Evolutionary conservation across 1,284 basidiomycete species (phyloP).

Genomic region (Marasmius sp.): DNA sequence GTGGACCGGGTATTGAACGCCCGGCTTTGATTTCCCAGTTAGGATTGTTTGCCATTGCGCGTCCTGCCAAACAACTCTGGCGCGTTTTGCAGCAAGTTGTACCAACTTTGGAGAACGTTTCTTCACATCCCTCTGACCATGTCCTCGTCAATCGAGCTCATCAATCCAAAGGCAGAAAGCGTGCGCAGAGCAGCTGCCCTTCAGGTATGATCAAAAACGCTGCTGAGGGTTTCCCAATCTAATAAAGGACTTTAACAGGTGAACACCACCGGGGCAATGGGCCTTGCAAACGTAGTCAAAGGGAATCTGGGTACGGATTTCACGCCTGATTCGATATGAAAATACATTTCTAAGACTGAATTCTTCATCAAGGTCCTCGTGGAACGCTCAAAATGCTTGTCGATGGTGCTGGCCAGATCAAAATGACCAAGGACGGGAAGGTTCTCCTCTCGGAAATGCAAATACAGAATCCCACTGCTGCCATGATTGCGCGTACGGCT

Average conservation of each 20-base stretch:
- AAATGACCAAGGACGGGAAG: conserved; percentile 99
- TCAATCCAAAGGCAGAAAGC: conserved; percentile 96
- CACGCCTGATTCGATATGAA: conserved; percentile 18
- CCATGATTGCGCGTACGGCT: conserved; percentile 98
- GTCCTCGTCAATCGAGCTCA: conserved; percentile 86
- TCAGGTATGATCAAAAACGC: conserved; percentile 58
- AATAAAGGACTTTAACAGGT: conserved; percentile 48
- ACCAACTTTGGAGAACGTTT: background rate
- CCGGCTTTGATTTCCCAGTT: background rate
- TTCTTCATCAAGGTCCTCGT: conserved; percentile 69
- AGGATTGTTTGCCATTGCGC: background rate
- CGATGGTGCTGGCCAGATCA: conserved; percentile 98
- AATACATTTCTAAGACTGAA: conserved; percentile 17
- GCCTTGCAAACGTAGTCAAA: conserved; percentile 96
- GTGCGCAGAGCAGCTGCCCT: conserved; percentile 90
- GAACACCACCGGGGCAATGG: conserved; percentile 92
- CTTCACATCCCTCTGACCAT: conserved; percentile 2
- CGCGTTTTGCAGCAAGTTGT: background rate
- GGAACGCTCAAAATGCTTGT: conserved; percentile 99
- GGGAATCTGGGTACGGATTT: conserved; percentile 81
- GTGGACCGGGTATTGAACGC: background rate
- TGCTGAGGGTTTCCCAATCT: conserved; percentile 18
- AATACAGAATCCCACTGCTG: conserved; percentile 99
- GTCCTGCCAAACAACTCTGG: background rate
- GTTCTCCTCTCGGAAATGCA: conserved; percentile 99